phyloP scores from a whole-genome alignment of 768 basidiomycete genomes.

The Lactarius sanguifluus region DNA sequence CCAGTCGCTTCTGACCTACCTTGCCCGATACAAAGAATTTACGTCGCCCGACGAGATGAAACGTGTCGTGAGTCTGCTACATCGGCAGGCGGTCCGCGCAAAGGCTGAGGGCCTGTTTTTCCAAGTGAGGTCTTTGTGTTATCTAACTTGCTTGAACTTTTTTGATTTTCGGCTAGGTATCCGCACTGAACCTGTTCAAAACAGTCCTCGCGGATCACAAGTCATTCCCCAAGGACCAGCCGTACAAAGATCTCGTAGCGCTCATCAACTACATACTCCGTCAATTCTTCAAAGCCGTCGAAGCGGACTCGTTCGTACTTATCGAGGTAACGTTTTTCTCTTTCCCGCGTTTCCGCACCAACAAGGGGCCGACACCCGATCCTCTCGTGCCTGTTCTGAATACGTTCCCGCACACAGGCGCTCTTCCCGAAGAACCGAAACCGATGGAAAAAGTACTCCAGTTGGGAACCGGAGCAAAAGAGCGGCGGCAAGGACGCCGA shows the following conservation, averaged over 20 bases:
- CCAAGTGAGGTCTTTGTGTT: constrained; percentile 58
- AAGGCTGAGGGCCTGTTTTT: constrained; percentile 96
- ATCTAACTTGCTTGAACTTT: constrained; percentile 15
- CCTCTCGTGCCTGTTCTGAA: not conserved
- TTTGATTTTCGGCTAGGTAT: constrained; percentile 56
- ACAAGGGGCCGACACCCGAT: not conserved
- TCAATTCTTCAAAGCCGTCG: constrained; percentile 91
- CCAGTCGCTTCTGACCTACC: constrained; percentile 78
- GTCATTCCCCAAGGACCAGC: constrained; percentile 72
- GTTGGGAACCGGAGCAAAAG: constrained; percentile 61
- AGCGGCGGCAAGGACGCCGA: constrained; percentile 44
- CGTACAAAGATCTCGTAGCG: constrained; percentile 78
- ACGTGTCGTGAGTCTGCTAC: constrained; percentile 83
- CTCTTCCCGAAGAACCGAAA: constrained; percentile 90
- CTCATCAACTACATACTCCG: constrained; percentile 86
- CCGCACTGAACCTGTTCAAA: constrained; percentile 87
- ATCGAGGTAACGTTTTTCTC: constrained; percentile 65
- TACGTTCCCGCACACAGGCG: constrained; percentile 45
- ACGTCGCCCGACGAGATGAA: constrained; percentile 79
- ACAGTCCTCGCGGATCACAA: constrained; percentile 78
- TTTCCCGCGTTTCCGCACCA: constrained; percentile 23
- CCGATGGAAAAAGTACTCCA: constrained; percentile 83
- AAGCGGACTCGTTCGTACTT: constrained; percentile 81
- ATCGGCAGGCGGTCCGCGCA: constrained; percentile 85
- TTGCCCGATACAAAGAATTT: constrained; percentile 84